Base-by-base conservation (phyloP, 352 stramenopile genomes). In the Phytophthora quininea region DNA sequence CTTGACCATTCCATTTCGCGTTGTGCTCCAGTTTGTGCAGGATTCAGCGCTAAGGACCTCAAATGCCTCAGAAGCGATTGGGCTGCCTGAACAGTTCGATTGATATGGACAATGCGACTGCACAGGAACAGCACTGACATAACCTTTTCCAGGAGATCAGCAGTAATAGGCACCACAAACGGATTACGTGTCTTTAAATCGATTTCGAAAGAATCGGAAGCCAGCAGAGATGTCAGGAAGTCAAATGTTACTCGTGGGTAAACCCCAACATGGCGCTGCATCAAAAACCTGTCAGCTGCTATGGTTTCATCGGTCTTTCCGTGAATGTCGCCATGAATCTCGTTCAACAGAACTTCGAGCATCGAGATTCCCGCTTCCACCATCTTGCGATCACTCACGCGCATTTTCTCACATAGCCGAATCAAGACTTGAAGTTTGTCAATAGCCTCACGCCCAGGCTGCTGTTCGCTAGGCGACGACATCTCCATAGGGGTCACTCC, bases 61-160 rank as follows among this genome's bases (percentile, higher is more conserved):
- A 79, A 46, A 50, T 67, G 62, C 37, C 67, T 67, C 7, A 74
- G 40, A 49, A 79, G 68, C 63, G 52, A 67, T 32, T 71, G 69
- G 32, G 83, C 74, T 11, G 87, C 67, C 30, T 88, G 73, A 14
- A 95, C 74, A 27, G 84, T 89, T 59, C 85, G 82, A 61, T 95
- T 95, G 38, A 92, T 84, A 57, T 96, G 88, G 27, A 93, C 82
- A 54, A 96, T 94, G 8, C 88, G 86, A 69, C 83, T 95, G 70
- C 86, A 94, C 5, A 89, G 58, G 35, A 96, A 82, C 4, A 94
- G 54, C 5, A 95, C 73, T 0, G 64, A 59, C n/a, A 93, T 62
- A 27, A 94, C 76, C 7, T 77, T 73, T 53, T 93, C 69, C 1
- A 77, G 43, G 24, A 91, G 48, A 29, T 79, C 65, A 2, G 58